Evolutionary conservation across 2,329 filamentous ascomycete genomes (phyloP), one percentile per base, ranked within the genome.

Genomic region (Geosmithia flava): DNA sequence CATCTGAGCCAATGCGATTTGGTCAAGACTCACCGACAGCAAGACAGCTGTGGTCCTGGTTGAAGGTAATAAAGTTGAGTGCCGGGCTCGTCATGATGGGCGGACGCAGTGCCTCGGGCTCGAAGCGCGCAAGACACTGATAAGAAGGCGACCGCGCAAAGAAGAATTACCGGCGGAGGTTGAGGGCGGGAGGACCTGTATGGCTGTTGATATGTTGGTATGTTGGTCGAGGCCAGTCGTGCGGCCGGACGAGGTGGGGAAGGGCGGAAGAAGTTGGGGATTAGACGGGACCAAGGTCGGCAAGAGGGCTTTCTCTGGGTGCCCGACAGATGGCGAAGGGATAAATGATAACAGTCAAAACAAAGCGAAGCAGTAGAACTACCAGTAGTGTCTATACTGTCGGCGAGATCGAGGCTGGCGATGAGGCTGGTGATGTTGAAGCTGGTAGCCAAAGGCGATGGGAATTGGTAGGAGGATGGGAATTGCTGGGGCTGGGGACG

Each of bases 1-100:
- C 10, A 37, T 37, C 11, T 11, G 33, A 11, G 13, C 20, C 13
- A 42, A n/a, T 19, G 20, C n/a, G 3, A 42, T 20, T 20, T 53
- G 33, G 49, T 11, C 16, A 29, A 20, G 49, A 67, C 83, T 61
- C 73, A 89, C 88, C 91, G 57, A 98, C 90, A 70, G 91, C 91
- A 54, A 98, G 76, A 67, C 91, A 91, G 76, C 87, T 95, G 72
- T 95, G 89, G 73, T 98, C 93, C 74, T 98, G 93, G 68, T 98
- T 98, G 69, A 97, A 98, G 42, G 91, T 96, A 59, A 98, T 88
- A 69, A 95, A 98, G 68, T 98, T 98, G 72, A 97, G 88, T 45
- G 81, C 71, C 64, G 84, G 82, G 54, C 62, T 75, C 53, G 81
- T 69, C 82, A 87, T 87, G 51, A 56, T 70, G 60, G 52, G 52